Evolutionary conservation across 1,139 yeast species (phyloP).

Genomic region (Blastobotrys proliferans): DNA sequence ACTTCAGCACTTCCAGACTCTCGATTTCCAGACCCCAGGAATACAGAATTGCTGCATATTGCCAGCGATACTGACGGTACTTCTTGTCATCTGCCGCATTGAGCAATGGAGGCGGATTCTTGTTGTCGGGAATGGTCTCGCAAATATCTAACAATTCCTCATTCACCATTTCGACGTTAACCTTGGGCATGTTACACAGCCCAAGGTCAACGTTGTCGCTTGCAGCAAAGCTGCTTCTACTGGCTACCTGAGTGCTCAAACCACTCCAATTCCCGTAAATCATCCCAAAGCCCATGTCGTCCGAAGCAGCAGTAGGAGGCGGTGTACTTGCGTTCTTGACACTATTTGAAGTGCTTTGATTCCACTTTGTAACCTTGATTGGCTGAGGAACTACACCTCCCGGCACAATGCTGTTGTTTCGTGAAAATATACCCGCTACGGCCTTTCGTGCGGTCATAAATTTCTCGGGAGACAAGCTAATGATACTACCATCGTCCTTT

Average conservation of each 20-base stretch:
- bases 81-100: slow-evolving; percentile 45
- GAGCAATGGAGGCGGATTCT: slow-evolving; percentile 32
- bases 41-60: slow-evolving; percentile 76
- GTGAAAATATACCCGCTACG: slow-evolving; percentile 30
- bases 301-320: background rate
- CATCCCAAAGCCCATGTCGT: background rate
- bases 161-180: slow-evolving; percentile 50
- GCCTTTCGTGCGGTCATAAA: slow-evolving; percentile 22
- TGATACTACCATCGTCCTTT: slow-evolving; percentile 19
- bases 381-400: background rate
- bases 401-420: slow-evolving; percentile 3
- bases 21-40: slow-evolving; percentile 80
- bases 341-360: background rate
- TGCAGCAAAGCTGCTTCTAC: slow-evolving; percentile 22
- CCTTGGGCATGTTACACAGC: slow-evolving; percentile 13
- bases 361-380: slow-evolving; percentile 3
- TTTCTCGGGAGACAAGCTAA: slow-evolving; percentile 27
- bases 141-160: slow-evolving; percentile 49
- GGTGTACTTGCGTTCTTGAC: background rate
- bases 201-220: slow-evolving; percentile 11
- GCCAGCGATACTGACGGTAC: slow-evolving; percentile 53
- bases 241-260: slow-evolving; percentile 17
- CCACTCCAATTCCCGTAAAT: background rate
- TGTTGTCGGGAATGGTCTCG: background rate
- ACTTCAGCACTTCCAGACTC: slow-evolving; percentile 72